A percentile compares a stretch with the other conserved stretches of the same genome.
Conservation (phyloP, 305 asterid species). For the Solanum hybrid region DNA sequence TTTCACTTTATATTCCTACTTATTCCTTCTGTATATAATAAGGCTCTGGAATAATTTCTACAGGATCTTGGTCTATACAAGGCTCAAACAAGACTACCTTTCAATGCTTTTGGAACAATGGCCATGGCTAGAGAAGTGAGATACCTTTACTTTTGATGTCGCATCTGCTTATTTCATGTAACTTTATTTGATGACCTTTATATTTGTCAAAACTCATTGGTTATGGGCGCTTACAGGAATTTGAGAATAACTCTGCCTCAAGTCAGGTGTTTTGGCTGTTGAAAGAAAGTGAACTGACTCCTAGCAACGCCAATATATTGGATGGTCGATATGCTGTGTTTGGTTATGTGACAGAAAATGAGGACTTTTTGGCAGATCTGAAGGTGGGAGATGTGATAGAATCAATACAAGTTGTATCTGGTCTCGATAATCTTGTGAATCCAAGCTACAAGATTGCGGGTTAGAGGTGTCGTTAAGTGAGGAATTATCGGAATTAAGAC, state of each 20-base stretch:
- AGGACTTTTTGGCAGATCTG: slow-evolving; percentile 79
- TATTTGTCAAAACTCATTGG: neutral
- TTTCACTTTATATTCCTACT: neutral
- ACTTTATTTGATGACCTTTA: neutral
- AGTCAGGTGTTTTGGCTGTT: slow-evolving; percentile 96
- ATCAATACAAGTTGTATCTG: slow-evolving; percentile 78
- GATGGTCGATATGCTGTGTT: slow-evolving; percentile 92
- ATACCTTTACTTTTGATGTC: slow-evolving; percentile 1
- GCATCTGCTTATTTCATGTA: slow-evolving; percentile 6
- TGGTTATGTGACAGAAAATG: slow-evolving; percentile 75
- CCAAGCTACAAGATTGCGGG: slow-evolving; percentile 98
- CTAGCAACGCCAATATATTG: slow-evolving; percentile 93
- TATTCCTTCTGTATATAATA: neutral
- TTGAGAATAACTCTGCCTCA: slow-evolving; percentile 88
- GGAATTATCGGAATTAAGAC: neutral
- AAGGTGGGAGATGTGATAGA: slow-evolving; percentile 97
- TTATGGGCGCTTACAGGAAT: slow-evolving; percentile 46
- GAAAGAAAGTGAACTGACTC: slow-evolving; percentile 97
- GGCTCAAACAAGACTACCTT: slow-evolving; percentile 95
- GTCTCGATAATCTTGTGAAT: slow-evolving; percentile 83
- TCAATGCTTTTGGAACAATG: slow-evolving; percentile 98
- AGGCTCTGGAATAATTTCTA: neutral
- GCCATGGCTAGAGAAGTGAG: slow-evolving; percentile 97
- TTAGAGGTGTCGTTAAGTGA: slow-evolving; percentile 18
- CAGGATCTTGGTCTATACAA: slow-evolving; percentile 96